A percentile compares a stretch with the other conserved stretches of the same genome.
phyloP scores from a whole-genome alignment of 352 stramenopile species.

The Globisporangium irregulare region DNA sequence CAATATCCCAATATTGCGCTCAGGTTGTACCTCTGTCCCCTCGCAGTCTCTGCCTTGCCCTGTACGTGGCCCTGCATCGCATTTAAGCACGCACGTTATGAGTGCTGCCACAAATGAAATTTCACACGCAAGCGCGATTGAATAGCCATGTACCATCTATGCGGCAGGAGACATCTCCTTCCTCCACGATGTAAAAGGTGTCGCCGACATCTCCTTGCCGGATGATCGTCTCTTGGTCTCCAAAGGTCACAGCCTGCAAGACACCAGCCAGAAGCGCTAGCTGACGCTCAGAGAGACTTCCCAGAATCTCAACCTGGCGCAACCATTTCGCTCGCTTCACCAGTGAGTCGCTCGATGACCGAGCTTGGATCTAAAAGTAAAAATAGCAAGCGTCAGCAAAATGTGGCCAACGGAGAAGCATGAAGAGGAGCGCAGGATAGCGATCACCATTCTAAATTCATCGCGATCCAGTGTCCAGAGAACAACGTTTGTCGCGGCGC shows the following conservation, averaged over 20 bases:
- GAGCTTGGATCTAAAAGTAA: slow-evolving; percentile 49
- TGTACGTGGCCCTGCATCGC: slow-evolving; percentile 6
- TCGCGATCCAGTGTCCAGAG: slow-evolving; percentile 89
- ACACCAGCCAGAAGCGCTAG: slow-evolving; percentile 64
- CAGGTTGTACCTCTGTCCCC: slow-evolving; percentile 6
- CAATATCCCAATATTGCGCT: neutral
- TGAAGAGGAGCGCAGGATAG: neutral
- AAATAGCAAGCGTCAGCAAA: neutral
- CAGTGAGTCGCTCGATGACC: slow-evolving; percentile 72
- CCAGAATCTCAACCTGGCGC: slow-evolving; percentile 68
- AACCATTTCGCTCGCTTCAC: slow-evolving; percentile 73
- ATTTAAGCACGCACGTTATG: neutral
- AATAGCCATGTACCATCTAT: slow-evolving; percentile 31
- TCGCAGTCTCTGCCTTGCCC: neutral
- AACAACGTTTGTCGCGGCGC: slow-evolving; percentile 83
- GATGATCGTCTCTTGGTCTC: slow-evolving; percentile 78
- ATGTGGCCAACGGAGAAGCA: neutral
- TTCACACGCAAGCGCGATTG: neutral
- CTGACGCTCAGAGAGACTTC: slow-evolving; percentile 61
- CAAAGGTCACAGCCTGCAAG: slow-evolving; percentile 58
- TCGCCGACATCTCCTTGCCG: slow-evolving; percentile 76
- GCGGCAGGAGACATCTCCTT: slow-evolving; percentile 60
- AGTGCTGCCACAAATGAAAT: neutral
- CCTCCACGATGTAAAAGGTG: slow-evolving; percentile 82
- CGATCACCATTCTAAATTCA: slow-evolving; percentile 74